These are phyloP conservation scores for Ceraceosorus guamensis DNA, from an alignment of 1,284 basidiomycete genomes.

Conservation along the genomic window DNA sequence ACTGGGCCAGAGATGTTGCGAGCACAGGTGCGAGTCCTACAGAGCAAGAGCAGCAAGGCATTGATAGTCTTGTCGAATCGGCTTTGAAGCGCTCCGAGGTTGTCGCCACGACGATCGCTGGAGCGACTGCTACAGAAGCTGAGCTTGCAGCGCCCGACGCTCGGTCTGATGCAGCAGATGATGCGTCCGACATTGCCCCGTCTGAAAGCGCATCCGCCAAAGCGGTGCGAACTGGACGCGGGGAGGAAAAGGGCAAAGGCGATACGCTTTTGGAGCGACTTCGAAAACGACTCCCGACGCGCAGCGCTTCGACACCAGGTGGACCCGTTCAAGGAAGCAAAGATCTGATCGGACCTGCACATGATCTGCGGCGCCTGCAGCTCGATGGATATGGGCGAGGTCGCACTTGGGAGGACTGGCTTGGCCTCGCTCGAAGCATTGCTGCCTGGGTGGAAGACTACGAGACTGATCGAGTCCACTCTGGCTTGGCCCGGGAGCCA, in stretches of 20 bases:
- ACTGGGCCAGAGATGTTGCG: constrained; percentile 4
- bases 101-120: no score
- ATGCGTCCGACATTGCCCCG: background rate
- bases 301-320: background rate
- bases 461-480: constrained; percentile 29
- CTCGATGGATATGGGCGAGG: background rate
- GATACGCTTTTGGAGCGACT: background rate
- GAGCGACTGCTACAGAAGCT: no score
- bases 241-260: constrained; percentile 1
- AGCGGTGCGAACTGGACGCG: background rate
- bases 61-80: no score
- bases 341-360: background rate
- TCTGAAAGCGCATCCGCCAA: background rate
- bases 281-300: background rate
- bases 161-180: background rate
- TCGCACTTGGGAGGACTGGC: constrained; percentile 42
- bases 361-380: background rate
- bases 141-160: background rate
- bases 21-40: no score
- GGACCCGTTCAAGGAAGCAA: background rate
- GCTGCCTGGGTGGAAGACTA: constrained; percentile 39
- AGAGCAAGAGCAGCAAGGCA: no score
- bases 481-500: constrained; percentile 32
- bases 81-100: no score
- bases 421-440: constrained; percentile 28